Percentiles rank a stretch among this genome's conserved stretches.
These are phyloP conservation scores for Hyaloscypha variabilis DNA, from an alignment of 495 filamentous ascomycete species.

Conservation along the genomic window DNA sequence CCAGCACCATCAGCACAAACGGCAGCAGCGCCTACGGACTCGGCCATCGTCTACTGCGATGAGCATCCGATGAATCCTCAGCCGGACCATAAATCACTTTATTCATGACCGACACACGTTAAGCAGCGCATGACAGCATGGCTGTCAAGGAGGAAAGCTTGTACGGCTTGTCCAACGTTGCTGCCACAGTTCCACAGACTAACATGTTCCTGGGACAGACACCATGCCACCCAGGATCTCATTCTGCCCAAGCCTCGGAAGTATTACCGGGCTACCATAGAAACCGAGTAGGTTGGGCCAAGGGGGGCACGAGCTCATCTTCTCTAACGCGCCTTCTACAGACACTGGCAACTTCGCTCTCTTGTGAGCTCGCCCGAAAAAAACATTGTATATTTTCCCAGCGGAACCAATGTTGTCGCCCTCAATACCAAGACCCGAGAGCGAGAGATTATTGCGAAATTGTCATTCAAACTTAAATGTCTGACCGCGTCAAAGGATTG, in stretches of 20 bases:
- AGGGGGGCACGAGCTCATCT: background rate
- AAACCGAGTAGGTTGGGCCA: constrained; percentile 61
- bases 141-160: constrained; percentile 51
- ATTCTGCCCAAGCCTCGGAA: constrained; percentile 66
- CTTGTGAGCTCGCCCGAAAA: constrained; percentile 80
- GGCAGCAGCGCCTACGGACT: no score
- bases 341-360: constrained; percentile 91
- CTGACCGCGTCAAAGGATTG: constrained; percentile 82
- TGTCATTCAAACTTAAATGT: constrained; percentile 84
- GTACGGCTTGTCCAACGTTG: constrained; percentile 38
- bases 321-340: constrained; percentile 35
- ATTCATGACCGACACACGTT: constrained; percentile 17
- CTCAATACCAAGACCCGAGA: constrained; percentile 73
- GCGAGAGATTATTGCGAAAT: constrained; percentile 71
- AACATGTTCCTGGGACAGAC: constrained; percentile 19
- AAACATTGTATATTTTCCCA: constrained; percentile 81
- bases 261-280: constrained; percentile 77
- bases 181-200: background rate
- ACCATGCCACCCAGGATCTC: constrained; percentile 51
- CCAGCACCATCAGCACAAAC: no score
- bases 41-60: no score
- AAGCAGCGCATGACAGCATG: constrained; percentile 37
- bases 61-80: background rate
- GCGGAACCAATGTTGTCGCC: constrained; percentile 68
- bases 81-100: background rate